Percentiles rank a stretch among this genome's conserved stretches.
Evolutionary conservation across 2,329 filamentous ascomycete species (phyloP).

Genomic region (Cladosporium sp.): DNA sequence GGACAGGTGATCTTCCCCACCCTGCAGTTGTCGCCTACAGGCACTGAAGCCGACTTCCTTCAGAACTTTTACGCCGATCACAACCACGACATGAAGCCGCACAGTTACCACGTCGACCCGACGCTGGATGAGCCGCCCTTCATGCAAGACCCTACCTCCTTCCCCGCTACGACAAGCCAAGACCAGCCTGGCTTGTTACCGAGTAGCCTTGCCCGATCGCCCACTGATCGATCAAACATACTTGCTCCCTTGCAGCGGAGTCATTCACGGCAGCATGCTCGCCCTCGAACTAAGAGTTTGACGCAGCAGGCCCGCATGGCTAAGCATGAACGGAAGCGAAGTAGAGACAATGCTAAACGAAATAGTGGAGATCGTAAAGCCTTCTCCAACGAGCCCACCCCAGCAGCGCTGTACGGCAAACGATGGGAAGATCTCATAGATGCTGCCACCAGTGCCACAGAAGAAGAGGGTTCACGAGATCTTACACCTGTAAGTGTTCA

Average conservation of each 20-base stretch:
- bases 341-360: conserved; percentile 71
- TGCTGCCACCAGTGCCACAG: conserved; percentile 87
- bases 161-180: conserved; percentile 56
- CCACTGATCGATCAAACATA: conserved; percentile 78
- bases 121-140: conserved; percentile 63
- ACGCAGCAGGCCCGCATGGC: conserved; percentile 73
- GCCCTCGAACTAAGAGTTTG: conserved; percentile 83
- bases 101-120: conserved; percentile 35
- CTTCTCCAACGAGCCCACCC: conserved; percentile 79
- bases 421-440: conserved; percentile 97
- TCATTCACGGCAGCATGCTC: conserved; percentile 60
- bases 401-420: conserved; percentile 73
- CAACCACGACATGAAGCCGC: conserved; percentile 34
- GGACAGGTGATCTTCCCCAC: conserved; percentile 38
- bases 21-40: conserved; percentile 35
- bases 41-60: conserved; percentile 40
- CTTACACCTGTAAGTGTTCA: conserved; percentile 68
- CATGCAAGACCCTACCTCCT: conserved; percentile 38
- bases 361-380: conserved; percentile 77
- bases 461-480: conserved; percentile 81
- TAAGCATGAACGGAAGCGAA: conserved; percentile 79
- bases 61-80: conserved; percentile 47
- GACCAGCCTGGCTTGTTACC: conserved; percentile 69
- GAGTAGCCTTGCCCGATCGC: conserved; percentile 78
- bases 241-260: conserved; percentile 78